phyloP scores from a whole-genome alignment of 768 basidiomycete species.

The Gloeopeniophorella convolvens region DNA sequence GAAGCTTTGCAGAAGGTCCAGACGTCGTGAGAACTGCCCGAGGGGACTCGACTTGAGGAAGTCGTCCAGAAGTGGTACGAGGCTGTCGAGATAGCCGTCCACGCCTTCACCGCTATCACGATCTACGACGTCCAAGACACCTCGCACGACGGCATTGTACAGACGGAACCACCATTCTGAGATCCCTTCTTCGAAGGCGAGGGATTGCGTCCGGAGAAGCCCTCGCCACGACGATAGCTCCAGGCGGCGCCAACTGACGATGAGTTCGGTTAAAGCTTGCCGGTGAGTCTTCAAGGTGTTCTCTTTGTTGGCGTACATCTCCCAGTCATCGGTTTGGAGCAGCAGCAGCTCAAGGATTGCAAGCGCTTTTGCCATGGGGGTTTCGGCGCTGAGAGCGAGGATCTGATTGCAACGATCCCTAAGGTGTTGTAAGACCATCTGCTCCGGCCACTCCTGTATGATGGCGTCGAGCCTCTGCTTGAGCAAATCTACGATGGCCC shows the following conservation, averaged over 20 bases:
- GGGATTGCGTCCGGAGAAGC: slow-evolving; percentile 67
- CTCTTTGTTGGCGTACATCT: slow-evolving; percentile 88
- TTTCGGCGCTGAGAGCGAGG: slow-evolving; percentile 51
- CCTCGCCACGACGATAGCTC: slow-evolving; percentile 85
- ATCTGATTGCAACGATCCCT: slow-evolving; percentile 61
- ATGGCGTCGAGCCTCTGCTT: slow-evolving; percentile 47
- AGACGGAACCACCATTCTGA: slow-evolving; percentile 89
- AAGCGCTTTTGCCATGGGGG: slow-evolving; percentile 77
- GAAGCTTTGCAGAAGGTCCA: slow-evolving; percentile 67
- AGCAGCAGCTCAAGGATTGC: slow-evolving; percentile 81
- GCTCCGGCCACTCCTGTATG: slow-evolving; percentile 87
- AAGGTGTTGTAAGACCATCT: slow-evolving; percentile 92
- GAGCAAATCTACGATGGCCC: slow-evolving; percentile 44
- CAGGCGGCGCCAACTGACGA: slow-evolving; percentile 85
- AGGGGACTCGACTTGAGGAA: slow-evolving; percentile 72
- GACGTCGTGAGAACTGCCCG: slow-evolving; percentile 71
- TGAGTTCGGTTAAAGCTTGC: slow-evolving; percentile 56
- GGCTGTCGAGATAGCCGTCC: slow-evolving; percentile 49
- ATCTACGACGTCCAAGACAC: slow-evolving; percentile 42
- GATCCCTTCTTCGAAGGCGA: slow-evolving; percentile 35
- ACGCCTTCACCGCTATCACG: slow-evolving; percentile 34
- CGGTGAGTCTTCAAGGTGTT: slow-evolving; percentile 71
- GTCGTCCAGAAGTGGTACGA: slow-evolving; percentile 74
- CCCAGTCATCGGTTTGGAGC: slow-evolving; percentile 90
- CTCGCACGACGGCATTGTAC: slow-evolving; percentile 72